A percentile compares a stretch with the other conserved stretches of the same genome.
Conservation (phyloP, 768 basidiomycete species). For the Tulasnella sp. region DNA sequence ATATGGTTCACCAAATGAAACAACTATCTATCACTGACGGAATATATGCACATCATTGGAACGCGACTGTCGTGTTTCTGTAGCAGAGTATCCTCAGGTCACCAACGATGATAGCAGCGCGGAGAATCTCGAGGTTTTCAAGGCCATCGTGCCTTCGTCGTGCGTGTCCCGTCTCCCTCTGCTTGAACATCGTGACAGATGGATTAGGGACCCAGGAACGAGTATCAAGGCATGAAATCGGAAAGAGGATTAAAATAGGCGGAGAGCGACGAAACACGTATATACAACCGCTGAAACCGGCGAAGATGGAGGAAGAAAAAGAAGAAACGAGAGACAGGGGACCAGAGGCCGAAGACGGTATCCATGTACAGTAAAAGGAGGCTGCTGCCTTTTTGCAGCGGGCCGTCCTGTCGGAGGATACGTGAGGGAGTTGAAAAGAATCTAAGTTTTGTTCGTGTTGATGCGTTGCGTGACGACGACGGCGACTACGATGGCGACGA, state of each 20-base stretch:
- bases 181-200: neutral
- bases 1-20: neutral
- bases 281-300: neutral
- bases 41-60: neutral
- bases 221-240: neutral
- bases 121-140: neutral
- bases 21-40: neutral
- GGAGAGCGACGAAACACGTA: neutral
- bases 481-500: conserved; percentile 61
- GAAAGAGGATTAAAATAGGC: neutral
- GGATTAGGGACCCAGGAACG: neutral
- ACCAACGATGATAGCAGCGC: neutral
- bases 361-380: neutral
- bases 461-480: conserved; percentile 54
- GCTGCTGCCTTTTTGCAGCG: neutral
- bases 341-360: neutral
- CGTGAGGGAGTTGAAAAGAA: neutral
- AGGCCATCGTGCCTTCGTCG: neutral
- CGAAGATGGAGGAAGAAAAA: neutral
- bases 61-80: neutral
- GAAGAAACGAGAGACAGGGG: neutral
- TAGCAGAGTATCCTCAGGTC: neutral
- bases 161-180: neutral
- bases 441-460: conserved; percentile 42
- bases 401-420: neutral